These are phyloP conservation scores for Hortaea werneckii DNA, from an alignment of 2,329 filamentous ascomycete species.

Conservation along the genomic window DNA sequence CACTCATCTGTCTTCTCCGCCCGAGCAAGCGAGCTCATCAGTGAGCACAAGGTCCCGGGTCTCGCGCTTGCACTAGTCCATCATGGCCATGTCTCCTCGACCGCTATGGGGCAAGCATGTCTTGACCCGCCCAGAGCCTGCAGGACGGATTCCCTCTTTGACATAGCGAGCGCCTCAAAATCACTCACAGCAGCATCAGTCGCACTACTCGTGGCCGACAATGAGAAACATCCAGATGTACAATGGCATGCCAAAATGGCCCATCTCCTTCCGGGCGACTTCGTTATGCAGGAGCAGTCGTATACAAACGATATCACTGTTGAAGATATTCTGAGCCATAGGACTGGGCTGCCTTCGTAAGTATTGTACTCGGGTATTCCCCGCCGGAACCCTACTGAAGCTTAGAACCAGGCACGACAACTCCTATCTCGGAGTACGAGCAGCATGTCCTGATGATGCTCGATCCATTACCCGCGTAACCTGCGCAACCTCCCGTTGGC, in stretches of 20 bases:
- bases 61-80: neutral
- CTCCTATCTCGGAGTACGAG: slow-evolving; percentile 22
- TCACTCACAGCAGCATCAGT: slow-evolving; percentile 43
- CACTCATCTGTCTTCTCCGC: neutral
- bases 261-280: slow-evolving; percentile 41
- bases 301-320: slow-evolving; percentile 42
- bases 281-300: slow-evolving; percentile 39
- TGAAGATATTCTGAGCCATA: slow-evolving; percentile 45
- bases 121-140: slow-evolving; percentile 28
- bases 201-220: slow-evolving; percentile 40
- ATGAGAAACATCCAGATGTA: slow-evolving; percentile 27
- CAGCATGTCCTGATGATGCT: slow-evolving; percentile 22
- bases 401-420: slow-evolving; percentile 23
- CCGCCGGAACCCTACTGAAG: too few relatives aligned
- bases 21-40: neutral
- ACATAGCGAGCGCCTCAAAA: slow-evolving; percentile 48
- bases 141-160: slow-evolving; percentile 44
- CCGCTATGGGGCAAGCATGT: slow-evolving; percentile 27
- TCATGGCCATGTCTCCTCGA: neutral
- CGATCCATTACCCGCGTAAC: slow-evolving; percentile 32
- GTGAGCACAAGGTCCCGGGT: neutral
- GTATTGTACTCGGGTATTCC: slow-evolving; percentile 3
- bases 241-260: slow-evolving; percentile 41
- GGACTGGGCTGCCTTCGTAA: slow-evolving; percentile 37
- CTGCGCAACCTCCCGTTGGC: slow-evolving; percentile 38